phyloP scores from a whole-genome alignment of 2,329 filamentous ascomycete species.

The Thelonectria rubi region DNA sequence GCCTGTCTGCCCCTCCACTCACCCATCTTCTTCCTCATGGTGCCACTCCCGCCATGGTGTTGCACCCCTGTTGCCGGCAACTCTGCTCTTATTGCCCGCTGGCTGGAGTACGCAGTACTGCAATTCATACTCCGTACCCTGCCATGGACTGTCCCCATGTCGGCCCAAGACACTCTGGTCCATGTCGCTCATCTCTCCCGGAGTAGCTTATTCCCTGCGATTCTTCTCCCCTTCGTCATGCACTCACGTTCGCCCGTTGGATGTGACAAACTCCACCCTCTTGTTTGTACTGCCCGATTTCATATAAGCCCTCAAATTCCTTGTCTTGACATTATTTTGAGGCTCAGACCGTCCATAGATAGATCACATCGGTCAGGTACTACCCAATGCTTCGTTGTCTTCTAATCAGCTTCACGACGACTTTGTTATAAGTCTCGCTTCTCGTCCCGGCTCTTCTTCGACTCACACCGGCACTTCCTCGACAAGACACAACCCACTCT shows the following conservation, averaged over 20 bases:
- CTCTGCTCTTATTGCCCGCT: conserved; percentile 39
- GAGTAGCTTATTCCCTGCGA: conserved; percentile 40
- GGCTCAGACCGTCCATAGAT: conserved; percentile 46
- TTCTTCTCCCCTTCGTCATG: conserved; percentile 44
- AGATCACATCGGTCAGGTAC: conserved; percentile 39
- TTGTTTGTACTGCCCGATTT: conserved; percentile 41
- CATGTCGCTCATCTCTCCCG: conserved; percentile 41
- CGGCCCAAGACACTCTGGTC: conserved; percentile 22
- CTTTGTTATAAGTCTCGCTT: conserved; percentile 36
- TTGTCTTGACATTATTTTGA: conserved; percentile 42
- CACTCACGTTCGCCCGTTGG: conserved; percentile 34
- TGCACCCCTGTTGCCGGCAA: conserved; percentile 36
- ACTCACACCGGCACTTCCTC: conserved; percentile 30
- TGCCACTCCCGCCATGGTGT: conserved; percentile 41
- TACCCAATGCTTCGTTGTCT: conserved; percentile 37
- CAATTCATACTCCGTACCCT: conserved; percentile 40
- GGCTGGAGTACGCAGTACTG: conserved; percentile 32
- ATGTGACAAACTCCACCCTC: conserved; percentile 33
- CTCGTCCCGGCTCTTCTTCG: conserved; percentile 26
- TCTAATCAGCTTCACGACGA: conserved; percentile 33
- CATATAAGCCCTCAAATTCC: conserved; percentile 45
- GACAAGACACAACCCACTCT: conserved; percentile 27
- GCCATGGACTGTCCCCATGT: conserved; percentile 39
- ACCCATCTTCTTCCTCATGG: conserved; percentile 34
- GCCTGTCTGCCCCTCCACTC: conserved; percentile 27